phyloP scores from a whole-genome alignment of 305 asterid species.

The Andrographis paniculata region DNA sequence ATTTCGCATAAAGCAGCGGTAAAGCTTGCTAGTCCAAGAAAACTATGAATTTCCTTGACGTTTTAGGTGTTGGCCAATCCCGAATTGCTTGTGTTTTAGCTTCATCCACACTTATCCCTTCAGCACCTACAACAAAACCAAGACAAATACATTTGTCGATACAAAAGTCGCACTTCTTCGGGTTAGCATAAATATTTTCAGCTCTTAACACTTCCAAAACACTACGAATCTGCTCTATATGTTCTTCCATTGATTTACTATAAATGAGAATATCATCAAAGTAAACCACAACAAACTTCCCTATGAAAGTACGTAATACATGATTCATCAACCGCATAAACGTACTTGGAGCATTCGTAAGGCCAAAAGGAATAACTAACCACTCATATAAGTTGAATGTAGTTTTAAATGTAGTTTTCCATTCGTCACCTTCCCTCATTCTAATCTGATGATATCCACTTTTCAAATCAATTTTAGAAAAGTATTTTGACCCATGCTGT shows the following conservation, averaged over 20 bases:
- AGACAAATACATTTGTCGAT: too few relatives aligned
- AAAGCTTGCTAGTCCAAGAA: too few relatives aligned
- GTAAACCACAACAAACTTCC: slow-evolving; percentile 3
- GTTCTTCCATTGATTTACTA: background rate
- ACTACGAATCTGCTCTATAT: background rate
- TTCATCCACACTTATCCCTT: too few relatives aligned
- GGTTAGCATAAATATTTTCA: background rate
- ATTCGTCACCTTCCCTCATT: slow-evolving; percentile 15
- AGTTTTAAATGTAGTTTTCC: slow-evolving; percentile 12
- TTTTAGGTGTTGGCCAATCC: too few relatives aligned
- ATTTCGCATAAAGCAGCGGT: too few relatives aligned
- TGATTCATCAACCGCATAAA: slow-evolving; percentile 10
- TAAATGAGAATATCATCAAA: slow-evolving; percentile 12
- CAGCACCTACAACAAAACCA: too few relatives aligned
- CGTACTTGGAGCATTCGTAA: slow-evolving; percentile 8
- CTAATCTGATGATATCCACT: slow-evolving; percentile 12
- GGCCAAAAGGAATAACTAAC: slow-evolving; percentile 8
- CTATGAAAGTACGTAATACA: background rate
- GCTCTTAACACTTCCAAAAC: background rate
- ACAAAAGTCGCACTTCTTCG: too few relatives aligned
- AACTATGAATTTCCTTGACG: too few relatives aligned
- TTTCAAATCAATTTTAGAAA: slow-evolving; percentile 1
- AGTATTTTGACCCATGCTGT: background rate
- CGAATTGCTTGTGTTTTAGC: too few relatives aligned
- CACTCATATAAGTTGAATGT: slow-evolving; percentile 5